phyloP scores from a whole-genome alignment of 768 basidiomycete species.

The Mycena venus region DNA sequence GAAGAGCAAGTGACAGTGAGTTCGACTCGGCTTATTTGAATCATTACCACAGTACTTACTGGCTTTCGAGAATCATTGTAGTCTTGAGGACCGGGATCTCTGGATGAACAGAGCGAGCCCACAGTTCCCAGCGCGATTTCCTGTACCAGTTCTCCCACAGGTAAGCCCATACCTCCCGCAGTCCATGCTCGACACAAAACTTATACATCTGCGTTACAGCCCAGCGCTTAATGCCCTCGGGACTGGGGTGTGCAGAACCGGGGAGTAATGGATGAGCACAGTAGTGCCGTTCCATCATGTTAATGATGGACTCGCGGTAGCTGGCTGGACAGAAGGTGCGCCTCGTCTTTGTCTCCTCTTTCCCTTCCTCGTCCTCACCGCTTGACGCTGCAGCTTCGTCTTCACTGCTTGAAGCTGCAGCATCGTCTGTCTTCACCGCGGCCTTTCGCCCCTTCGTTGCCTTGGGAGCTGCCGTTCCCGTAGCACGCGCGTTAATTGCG shows the following conservation, averaged over 20 bases:
- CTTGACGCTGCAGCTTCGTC: neutral
- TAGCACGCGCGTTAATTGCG: neutral
- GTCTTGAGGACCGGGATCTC: slow-evolving; percentile 43
- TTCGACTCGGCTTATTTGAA: no score
- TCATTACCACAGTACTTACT: slow-evolving; percentile 34
- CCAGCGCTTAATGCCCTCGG: slow-evolving; percentile 33
- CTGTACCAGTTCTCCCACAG: slow-evolving; percentile 43
- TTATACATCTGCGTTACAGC: slow-evolving; percentile 40
- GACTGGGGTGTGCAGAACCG: slow-evolving; percentile 21
- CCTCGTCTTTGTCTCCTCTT: neutral
- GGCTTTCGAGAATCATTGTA: slow-evolving; percentile 46
- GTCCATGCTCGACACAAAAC: slow-evolving; percentile 37
- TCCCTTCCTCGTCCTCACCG: neutral
- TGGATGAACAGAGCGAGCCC: slow-evolving; percentile 34
- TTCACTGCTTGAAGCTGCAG: no score
- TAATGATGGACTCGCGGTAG: slow-evolving; percentile 7
- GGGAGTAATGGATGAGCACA: slow-evolving; percentile 33
- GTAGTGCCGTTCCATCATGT: slow-evolving; percentile 25
- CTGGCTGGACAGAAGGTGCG: slow-evolving; percentile 29
- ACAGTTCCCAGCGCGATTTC: slow-evolving; percentile 42
- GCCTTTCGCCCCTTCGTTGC: neutral
- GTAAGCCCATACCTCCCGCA: slow-evolving; percentile 42
- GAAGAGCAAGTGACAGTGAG: slow-evolving; percentile 16
- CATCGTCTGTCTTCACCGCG: neutral
- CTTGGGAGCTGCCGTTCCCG: neutral